Evolutionary conservation across 2,329 filamentous ascomycete species (phyloP), one percentile per base, ranked within the genome.

Genomic region (Beauveria pseudobassiana): DNA sequence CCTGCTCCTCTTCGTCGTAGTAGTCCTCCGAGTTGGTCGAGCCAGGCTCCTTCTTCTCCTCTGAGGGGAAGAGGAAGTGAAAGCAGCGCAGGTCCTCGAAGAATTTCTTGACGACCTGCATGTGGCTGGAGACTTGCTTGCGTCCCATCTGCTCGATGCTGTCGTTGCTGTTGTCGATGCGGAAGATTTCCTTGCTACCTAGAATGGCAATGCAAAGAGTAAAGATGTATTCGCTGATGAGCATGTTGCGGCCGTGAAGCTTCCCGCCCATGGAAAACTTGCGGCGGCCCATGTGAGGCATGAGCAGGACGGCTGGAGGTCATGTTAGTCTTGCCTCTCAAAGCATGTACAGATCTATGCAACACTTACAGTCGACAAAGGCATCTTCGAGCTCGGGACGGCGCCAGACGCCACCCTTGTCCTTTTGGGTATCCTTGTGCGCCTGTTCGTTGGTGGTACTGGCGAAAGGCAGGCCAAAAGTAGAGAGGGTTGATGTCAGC

Each of bases 51-150:
- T 80, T 82, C 70, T 83, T 82, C 57, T 81, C 77, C 62, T 80
- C 78, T 7, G 80, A 80, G 45, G 78, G 78, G 67, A 87, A 87
- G 64, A 87, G 78, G 67, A 85, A 84, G 69, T 86, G 82, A 67
- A 84, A 87, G 70, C 82, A 85, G 49, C 83, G 80, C 64, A 88
- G 77, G 60, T 82, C 80, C 61, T 80, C 78, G 65, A 89, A 83
- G 70, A 88, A 87, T 57, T 83, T 83, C 75, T 88, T 88, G 61
- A 88, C 75, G 16, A 89, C 86, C 69, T 89, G 86, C 69, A 89
- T 88, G 68, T 89, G 86, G 69, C 85, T 88, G 2, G 86, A 88
- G 5, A 89, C 84, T 68, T 87, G 85, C 71, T 89, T 89, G 62
- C 84, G 77, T 64, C 79, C 76, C 70, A 81, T 79, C 62, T 79